phyloP scores from a whole-genome alignment of 176 grass and related monocot genomes.

The Oryza meyeriana region DNA sequence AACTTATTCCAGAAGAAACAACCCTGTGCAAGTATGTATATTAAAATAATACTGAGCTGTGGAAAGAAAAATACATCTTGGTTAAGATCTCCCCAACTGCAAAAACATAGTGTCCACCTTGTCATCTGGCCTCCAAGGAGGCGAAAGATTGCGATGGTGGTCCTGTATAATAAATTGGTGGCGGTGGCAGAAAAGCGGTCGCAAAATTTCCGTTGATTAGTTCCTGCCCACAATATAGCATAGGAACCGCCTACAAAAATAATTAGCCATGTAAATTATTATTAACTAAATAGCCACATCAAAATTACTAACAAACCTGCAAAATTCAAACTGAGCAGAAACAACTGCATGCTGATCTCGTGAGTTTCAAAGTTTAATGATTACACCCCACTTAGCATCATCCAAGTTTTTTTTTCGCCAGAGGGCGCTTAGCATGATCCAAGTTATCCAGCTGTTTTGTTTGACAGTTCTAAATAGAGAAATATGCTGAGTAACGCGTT shows the following conservation, averaged over 20 bases:
- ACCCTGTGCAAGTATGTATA: slow-evolving; percentile 1
- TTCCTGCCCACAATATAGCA: slow-evolving; percentile 82
- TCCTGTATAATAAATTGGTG: slow-evolving; percentile 54
- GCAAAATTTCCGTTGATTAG: slow-evolving; percentile 54
- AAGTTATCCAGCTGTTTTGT: background rate
- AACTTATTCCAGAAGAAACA: background rate
- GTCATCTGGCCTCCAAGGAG: slow-evolving; percentile 81
- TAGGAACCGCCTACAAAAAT: slow-evolving; percentile 68
- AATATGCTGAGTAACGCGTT: background rate
- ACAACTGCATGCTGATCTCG: background rate
- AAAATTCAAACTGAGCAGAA: background rate
- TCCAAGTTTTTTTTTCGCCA: no score
- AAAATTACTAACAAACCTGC: background rate
- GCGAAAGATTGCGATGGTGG: slow-evolving; percentile 55
- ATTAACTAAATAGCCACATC: slow-evolving; percentile 3
- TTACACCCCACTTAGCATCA: background rate
- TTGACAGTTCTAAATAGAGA: background rate
- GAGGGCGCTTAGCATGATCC: background rate
- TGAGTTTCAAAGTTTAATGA: background rate
- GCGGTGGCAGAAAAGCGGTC: slow-evolving; percentile 53
- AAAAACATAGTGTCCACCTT: slow-evolving; percentile 91
- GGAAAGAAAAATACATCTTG: slow-evolving; percentile 68
- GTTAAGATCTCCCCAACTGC: slow-evolving; percentile 73
- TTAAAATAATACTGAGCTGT: slow-evolving; percentile 1
- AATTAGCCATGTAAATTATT: background rate